phyloP scores from a whole-genome alignment of 106 monocot genomes.

The Acorus calamus region DNA sequence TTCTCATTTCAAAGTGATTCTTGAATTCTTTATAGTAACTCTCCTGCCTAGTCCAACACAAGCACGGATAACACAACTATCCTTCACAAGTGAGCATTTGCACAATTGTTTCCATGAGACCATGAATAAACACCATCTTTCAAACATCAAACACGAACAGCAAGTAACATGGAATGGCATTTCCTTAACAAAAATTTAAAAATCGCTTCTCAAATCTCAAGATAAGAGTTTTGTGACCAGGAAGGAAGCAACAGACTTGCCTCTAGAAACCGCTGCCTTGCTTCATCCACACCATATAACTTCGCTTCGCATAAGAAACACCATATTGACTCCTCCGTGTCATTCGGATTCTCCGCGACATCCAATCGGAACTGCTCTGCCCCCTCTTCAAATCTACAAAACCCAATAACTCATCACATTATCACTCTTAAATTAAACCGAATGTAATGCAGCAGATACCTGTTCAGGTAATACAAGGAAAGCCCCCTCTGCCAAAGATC shows the following conservation, averaged over 20 bases:
- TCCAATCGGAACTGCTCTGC: constrained; percentile 95
- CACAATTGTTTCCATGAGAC: too few species aligned
- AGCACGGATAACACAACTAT: too few species aligned
- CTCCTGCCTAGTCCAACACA: too few species aligned
- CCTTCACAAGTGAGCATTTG: too few species aligned
- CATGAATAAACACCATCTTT: too few species aligned
- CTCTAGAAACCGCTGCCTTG: constrained; percentile 74
- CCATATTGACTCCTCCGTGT: constrained; percentile 97
- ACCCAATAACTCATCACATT: neutral
- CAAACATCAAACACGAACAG: too few species aligned
- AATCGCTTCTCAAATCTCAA: too few species aligned
- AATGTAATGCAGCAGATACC: constrained; percentile 18
- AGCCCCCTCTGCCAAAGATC: constrained; percentile 97
- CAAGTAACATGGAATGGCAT: too few species aligned
- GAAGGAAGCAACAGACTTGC: constrained; percentile 20
- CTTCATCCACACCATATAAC: constrained; percentile 60
- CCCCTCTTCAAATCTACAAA: constrained; percentile 72
- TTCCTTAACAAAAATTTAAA: too few species aligned
- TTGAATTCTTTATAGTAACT: too few species aligned
- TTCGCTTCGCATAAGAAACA: constrained; percentile 91
- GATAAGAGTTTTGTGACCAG: too few species aligned
- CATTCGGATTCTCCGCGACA: constrained; percentile 81
- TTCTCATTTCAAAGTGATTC: too few species aligned
- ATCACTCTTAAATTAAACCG: neutral
- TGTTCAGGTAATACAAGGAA: constrained; percentile 83